phyloP scores from a whole-genome alignment of 208 protist genomes.

The Wallacemonas collosoma region DNA sequence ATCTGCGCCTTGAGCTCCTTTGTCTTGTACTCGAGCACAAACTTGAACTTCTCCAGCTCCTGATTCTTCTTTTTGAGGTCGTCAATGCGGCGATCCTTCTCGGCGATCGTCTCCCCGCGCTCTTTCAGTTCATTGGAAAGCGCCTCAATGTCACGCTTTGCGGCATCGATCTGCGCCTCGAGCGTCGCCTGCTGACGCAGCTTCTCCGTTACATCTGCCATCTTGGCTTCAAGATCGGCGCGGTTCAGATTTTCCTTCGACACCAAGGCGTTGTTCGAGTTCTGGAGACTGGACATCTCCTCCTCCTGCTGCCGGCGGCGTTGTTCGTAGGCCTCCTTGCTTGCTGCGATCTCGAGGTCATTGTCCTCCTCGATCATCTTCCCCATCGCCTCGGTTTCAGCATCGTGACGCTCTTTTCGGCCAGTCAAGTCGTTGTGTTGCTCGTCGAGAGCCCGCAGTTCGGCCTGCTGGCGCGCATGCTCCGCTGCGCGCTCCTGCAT shows the following conservation, averaged over 20 bases:
- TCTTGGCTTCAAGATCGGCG: slow-evolving; percentile 93
- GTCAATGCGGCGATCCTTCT: slow-evolving; percentile 97
- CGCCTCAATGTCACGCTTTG: slow-evolving; percentile 94
- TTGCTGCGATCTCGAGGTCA: slow-evolving; percentile 93
- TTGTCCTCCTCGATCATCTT: slow-evolving; percentile 95
- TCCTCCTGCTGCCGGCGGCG: slow-evolving; percentile 90
- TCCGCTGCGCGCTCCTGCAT: slow-evolving; percentile 37
- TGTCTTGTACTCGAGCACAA: slow-evolving; percentile 99
- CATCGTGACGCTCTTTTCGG: slow-evolving; percentile 74
- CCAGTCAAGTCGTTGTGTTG: slow-evolving; percentile 55
- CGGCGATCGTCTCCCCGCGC: slow-evolving; percentile 94
- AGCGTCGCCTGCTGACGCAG: slow-evolving; percentile 79
- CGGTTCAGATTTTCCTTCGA: slow-evolving; percentile 91
- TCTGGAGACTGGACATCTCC: slow-evolving; percentile 83
- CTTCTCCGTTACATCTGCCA: slow-evolving; percentile 86
- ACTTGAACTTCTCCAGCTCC: slow-evolving; percentile 99
- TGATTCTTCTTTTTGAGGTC: slow-evolving; percentile 98
- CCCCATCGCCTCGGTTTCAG: slow-evolving; percentile 84
- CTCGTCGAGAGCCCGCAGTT: slow-evolving; percentile 61
- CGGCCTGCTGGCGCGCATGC: slow-evolving; percentile 47
- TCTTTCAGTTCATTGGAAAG: slow-evolving; percentile 93
- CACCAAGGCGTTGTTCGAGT: slow-evolving; percentile 83
- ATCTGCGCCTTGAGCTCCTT: slow-evolving; percentile 98
- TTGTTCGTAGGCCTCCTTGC: slow-evolving; percentile 94
- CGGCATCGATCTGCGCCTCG: slow-evolving; percentile 92